Evolutionary conservation across 148 eudicot species (phyloP), one percentile per base, ranked within the genome.

Genomic region (Pharnaceum exiguum): DNA sequence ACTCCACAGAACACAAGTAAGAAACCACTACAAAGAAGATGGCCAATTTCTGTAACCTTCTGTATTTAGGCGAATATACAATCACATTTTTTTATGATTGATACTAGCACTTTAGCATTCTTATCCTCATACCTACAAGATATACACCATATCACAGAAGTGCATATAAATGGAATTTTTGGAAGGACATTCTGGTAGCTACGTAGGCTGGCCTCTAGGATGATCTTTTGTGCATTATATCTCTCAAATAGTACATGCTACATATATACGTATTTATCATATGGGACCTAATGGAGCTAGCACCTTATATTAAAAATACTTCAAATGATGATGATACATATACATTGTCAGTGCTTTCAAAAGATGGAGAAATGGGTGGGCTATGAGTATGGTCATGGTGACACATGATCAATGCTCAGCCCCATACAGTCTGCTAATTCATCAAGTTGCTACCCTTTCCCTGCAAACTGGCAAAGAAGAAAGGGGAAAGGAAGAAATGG

Each of bases 381-480:
- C 31, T 45, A 15, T 3, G 25, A 25, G 24, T 11, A 56, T n/a
- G n/a, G 70, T 42, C 43, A 44, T 22, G 64, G 51, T 70, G 68
- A 40, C 58, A 48, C 50, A 62, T 42, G 36, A n/a, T n/a, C n/a
- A 44, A 52, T 51, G 50, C 55, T 19, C 27, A 30, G 22, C 63
- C 60, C 69, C 50, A 65, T 46, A 33, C 15, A 10, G 23, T 10
- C 15, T 45, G 22, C 49, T 7, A 30, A 26, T 37, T 44, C 55
- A 54, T 72, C 62, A 67, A 60, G n/a, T 50, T 70, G 47, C 23
- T 69, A 39, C 55, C 40, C 65, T 28, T 62, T 26, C 33, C 49
- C 23, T 57, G 52, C 68, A 62, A 62, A 40, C 70, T 62, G 73
- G 54, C 60, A 64, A 70, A 56, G 45, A 39, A n/a, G 57, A 58